Percentiles rank a stretch among this genome's conserved stretches.
Conservation (phyloP, 805 yeast genomes). For the Cyberlindnera saturnus region DNA sequence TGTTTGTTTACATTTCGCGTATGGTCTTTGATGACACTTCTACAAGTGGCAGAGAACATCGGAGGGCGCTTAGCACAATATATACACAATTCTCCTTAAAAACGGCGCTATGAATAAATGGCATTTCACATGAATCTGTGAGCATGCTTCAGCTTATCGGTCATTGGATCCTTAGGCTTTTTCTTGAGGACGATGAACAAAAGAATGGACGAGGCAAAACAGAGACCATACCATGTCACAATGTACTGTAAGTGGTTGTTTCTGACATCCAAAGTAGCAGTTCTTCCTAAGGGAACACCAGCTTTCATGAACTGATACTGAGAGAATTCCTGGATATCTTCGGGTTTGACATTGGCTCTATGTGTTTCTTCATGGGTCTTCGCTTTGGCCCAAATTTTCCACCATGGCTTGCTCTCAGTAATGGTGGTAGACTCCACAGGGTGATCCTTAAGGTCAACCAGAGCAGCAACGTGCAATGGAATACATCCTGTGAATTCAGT, state of each 20-base stretch:
- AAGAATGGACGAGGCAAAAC: slow-evolving; percentile 65
- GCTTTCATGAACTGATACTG: slow-evolving; percentile 59
- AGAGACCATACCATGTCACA: slow-evolving; percentile 92
- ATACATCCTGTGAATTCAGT: slow-evolving; percentile 56
- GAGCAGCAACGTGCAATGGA: slow-evolving; percentile 72
- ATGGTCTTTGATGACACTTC: slow-evolving; percentile 1
- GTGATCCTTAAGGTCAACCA: slow-evolving; percentile 61
- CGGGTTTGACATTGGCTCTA: slow-evolving; percentile 2
- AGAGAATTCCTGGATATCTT: slow-evolving; percentile 34
- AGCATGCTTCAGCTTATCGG: slow-evolving; percentile 47
- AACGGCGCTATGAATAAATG: slow-evolving; percentile 1
- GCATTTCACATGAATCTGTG: slow-evolving; percentile 29
- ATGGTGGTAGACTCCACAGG: slow-evolving; percentile 36
- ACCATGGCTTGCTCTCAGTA: slow-evolving; percentile 22
- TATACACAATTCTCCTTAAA: not conserved
- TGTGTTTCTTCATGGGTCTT: slow-evolving; percentile 7
- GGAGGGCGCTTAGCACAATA: no score
- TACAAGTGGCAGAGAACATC: slow-evolving; percentile 1
- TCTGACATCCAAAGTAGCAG: slow-evolving; percentile 73
- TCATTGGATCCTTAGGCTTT: slow-evolving; percentile 31
- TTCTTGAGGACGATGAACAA: slow-evolving; percentile 48
- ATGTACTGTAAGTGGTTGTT: slow-evolving; percentile 91
- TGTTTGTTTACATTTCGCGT: no score
- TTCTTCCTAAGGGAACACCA: slow-evolving; percentile 87
- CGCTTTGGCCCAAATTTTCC: slow-evolving; percentile 22